phyloP scores from a whole-genome alignment of 2,329 filamentous ascomycete genomes.

The Exophiala aquamarina region DNA sequence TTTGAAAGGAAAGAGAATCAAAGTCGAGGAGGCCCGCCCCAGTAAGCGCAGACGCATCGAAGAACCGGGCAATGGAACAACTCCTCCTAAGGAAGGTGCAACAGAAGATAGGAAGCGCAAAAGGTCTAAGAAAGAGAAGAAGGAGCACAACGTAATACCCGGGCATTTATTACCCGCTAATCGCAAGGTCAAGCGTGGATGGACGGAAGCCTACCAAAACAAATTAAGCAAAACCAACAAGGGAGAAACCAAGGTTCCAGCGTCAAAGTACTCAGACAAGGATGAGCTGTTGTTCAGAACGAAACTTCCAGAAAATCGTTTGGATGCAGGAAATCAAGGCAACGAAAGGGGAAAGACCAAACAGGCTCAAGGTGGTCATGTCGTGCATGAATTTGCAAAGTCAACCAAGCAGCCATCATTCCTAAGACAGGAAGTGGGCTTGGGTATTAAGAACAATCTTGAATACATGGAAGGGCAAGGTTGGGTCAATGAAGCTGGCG shows the following conservation, averaged over 20 bases:
- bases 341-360: constrained; percentile 56
- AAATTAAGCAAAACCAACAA: constrained; percentile 46
- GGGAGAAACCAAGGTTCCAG: constrained; percentile 56
- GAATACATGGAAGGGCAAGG: constrained; percentile 82
- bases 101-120: constrained; percentile 38
- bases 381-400: constrained; percentile 88
- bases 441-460: constrained; percentile 49
- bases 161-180: constrained; percentile 72
- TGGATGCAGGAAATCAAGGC: constrained; percentile 17
- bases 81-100: constrained; percentile 28
- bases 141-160: constrained; percentile 46
- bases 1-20: constrained; percentile 80
- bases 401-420: constrained; percentile 81
- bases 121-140: constrained; percentile 49
- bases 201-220: constrained; percentile 67
- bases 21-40: constrained; percentile 76
- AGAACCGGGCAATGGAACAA: constrained; percentile 34
- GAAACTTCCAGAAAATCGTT: constrained; percentile 63
- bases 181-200: constrained; percentile 82
- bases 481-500: constrained; percentile 80
- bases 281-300: constrained; percentile 85
- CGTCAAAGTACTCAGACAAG: constrained; percentile 76
- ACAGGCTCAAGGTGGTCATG: constrained; percentile 63
- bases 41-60: constrained; percentile 52
- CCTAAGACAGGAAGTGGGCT: constrained; percentile 58